Conservation (phyloP, 2,329 filamentous ascomycete species). For the Aspergillus sp. region DNA sequence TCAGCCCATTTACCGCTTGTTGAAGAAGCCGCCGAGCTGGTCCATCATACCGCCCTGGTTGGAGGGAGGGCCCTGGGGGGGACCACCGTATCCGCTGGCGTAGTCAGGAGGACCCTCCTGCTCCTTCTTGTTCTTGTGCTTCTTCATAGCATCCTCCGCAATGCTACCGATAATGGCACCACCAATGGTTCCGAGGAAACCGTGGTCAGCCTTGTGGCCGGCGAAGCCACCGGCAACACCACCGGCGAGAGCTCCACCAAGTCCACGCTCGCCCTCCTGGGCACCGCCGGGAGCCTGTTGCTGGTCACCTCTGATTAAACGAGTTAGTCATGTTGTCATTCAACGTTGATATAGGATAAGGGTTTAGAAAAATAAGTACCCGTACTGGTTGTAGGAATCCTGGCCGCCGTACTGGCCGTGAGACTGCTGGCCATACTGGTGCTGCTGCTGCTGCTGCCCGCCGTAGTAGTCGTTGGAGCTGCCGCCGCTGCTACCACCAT, state of each 20-base stretch:
- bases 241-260: constrained; percentile 48
- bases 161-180: constrained; percentile 49
- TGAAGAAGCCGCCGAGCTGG: constrained; percentile 38
- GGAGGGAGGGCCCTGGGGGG: constrained; percentile 13
- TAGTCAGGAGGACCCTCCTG: constrained; percentile 21
- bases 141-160: constrained; percentile 46
- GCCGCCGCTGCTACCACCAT: constrained; percentile 13
- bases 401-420: constrained; percentile 14
- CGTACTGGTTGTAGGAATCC: constrained; percentile 18
- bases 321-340: neutral
- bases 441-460: constrained; percentile 20
- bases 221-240: constrained; percentile 48
- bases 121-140: constrained; percentile 42
- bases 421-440: constrained; percentile 20
- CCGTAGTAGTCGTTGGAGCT: constrained; percentile 19
- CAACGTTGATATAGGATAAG: neutral
- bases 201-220: constrained; percentile 49
- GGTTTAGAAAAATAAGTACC: constrained; percentile 19
- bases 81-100: constrained; percentile 12
- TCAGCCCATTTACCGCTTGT: constrained; percentile 29
- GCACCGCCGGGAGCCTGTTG: constrained; percentile 37
- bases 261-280: constrained; percentile 47
- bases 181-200: constrained; percentile 48
- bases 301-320: constrained; percentile 24
- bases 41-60: constrained; percentile 29